Evolutionary conservation across 371 early-diverging fungal genomes (phyloP), one percentile per base, ranked within the genome.

Genomic region (Capillidium rhysosporum): DNA sequence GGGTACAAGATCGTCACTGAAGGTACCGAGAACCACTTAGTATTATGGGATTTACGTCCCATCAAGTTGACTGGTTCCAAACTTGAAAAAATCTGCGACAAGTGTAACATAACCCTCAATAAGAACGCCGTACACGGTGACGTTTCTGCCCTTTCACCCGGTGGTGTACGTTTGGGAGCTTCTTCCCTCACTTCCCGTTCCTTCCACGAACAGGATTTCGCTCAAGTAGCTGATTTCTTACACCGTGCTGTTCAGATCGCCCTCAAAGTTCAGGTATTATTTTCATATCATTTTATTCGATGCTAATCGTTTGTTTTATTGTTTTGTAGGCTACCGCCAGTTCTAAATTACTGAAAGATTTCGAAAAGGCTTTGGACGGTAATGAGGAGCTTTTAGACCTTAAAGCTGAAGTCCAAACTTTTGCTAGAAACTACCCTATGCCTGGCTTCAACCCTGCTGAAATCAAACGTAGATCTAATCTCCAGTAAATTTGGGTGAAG

Each of bases 41-140:
- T 95, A 46, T 80, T 97, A 52, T 77, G 90, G 76, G 93, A 97
- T 65, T 69, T 97, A 60, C 75, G 86, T 65, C 85, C 83, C 52
- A 71, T 73, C 65, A 73, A 83, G 64, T 63, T 90, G 56, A 86
- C 86, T 45, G 91, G 91, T 57, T 76, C 77, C 69, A 87, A 87
- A 71, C 70, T 87, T 43, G 89, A 96, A 72, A 95, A 89, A 69
- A 79, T 98, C 49, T 96, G 98, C 73, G 99, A 99, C 61, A 73
- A 82, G 66, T 20, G 2, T 30, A 72, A 71, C 62, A 89, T 95
- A 62, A 86, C 86, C 21, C 69, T 91, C 57, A 94, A 94, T 80
- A 93, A 92, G 71, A 94, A 94, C 75, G 80, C 91, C 31, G 80
- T 94, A 57, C 84, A 79, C 57, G 87, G 86, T 61, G 92, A 95